Conservation (phyloP, 78 protist genomes). For the Emiliania huxleyi region DNA sequence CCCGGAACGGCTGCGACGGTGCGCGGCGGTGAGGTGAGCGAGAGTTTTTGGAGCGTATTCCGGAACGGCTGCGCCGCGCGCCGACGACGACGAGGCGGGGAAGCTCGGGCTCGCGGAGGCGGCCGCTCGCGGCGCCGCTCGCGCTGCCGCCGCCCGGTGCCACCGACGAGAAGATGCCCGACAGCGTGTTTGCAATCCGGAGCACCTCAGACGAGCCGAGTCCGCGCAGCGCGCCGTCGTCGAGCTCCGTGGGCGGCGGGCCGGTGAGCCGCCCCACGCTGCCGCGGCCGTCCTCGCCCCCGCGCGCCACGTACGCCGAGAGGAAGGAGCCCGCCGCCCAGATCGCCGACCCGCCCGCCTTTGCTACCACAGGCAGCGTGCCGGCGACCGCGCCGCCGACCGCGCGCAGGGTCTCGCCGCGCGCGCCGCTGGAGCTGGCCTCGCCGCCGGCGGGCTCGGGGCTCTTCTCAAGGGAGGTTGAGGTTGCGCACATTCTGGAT, state of each 20-base stretch:
- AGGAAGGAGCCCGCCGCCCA: background rate
- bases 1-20: too few relatives aligned
- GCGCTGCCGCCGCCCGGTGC: background rate
- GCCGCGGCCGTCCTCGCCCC: background rate
- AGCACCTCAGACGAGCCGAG: background rate
- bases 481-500: too few relatives aligned
- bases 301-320: background rate
- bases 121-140: background rate
- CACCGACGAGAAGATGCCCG: background rate
- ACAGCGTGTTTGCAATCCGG: background rate
- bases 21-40: too few relatives aligned
- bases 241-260: background rate
- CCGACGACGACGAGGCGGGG: slow-evolving; percentile 36
- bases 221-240: background rate
- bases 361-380: background rate
- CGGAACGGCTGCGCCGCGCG: too few relatives aligned
- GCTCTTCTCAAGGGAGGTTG: too few relatives aligned
- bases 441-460: too few relatives aligned
- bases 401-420: background rate
- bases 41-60: too few relatives aligned
- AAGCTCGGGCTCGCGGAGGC: background rate
- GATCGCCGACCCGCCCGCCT: background rate
- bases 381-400: background rate
- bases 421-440: too few relatives aligned
- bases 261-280: background rate